Percentiles rank a stretch among this genome's conserved stretches.
These are phyloP conservation scores for Eucalyptus shirleyi DNA, from an alignment of 345 rosid species.

Conservation along the genomic window DNA sequence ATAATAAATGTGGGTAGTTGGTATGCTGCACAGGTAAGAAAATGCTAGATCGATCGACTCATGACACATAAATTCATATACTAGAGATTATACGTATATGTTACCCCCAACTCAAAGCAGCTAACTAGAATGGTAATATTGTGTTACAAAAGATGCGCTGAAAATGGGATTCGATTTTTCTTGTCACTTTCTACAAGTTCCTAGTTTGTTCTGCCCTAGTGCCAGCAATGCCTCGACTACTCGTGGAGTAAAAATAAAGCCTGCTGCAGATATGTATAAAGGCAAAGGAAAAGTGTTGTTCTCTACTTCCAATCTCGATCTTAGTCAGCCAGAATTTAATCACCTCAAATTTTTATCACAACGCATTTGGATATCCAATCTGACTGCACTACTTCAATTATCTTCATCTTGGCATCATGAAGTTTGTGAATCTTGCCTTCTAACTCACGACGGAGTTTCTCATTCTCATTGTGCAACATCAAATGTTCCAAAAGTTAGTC, in stretches of 20 bases:
- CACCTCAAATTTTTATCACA: not conserved
- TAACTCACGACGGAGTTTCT: not conserved
- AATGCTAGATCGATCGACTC: too few species aligned
- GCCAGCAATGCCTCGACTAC: not conserved
- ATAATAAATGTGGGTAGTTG: too few species aligned
- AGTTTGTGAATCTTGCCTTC: not conserved
- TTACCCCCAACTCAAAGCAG: not conserved
- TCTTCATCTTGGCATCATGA: not conserved
- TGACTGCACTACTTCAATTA: not conserved
- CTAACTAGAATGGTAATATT: not conserved
- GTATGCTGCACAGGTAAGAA: accelerated
- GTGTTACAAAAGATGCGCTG: not conserved
- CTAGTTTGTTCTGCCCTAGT: not conserved
- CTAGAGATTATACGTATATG: not conserved
- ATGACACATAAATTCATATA: not conserved
- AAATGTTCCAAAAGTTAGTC: not conserved
- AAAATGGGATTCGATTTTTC: not conserved
- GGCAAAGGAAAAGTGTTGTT: not conserved
- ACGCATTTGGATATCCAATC: not conserved
- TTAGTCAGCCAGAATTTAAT: not conserved
- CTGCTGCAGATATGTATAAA: not conserved
- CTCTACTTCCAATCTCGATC: not conserved
- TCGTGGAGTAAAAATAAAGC: not conserved
- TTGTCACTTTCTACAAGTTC: not conserved
- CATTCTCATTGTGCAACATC: not conserved